Conservation (phyloP, 257 asterid species). For the Solanum ahanhuiri region DNA sequence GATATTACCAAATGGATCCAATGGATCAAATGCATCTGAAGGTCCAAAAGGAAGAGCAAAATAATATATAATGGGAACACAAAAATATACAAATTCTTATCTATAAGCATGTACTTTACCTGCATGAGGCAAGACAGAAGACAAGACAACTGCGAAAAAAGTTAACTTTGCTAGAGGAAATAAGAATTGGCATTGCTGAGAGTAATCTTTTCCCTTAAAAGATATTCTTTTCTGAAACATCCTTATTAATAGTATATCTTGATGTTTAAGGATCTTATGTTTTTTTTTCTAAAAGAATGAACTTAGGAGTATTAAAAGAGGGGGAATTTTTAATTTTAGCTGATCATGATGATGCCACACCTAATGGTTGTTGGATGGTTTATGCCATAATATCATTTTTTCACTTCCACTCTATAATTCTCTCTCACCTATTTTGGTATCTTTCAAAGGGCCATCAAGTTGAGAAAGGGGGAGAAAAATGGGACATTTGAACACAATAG, state of each 20-base stretch:
- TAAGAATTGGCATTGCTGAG: not conserved
- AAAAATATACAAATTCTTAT: not conserved
- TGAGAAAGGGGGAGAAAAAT: constrained; percentile 5
- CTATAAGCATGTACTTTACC: constrained; percentile 9
- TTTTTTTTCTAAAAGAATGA: not conserved
- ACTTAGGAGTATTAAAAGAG: not conserved
- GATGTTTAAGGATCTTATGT: not conserved
- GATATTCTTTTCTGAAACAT: not conserved
- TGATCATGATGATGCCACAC: constrained; percentile 10
- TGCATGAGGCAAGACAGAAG: constrained; percentile 25
- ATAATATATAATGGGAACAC: not conserved
- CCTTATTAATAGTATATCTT: not conserved
- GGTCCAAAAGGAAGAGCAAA: not conserved
- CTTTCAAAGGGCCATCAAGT: not conserved
- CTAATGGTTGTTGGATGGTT: constrained; percentile 12
- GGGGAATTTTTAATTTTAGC: not conserved
- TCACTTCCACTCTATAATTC: not conserved
- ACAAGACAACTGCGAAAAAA: constrained; percentile 17
- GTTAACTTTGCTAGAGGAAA: constrained; percentile 3
- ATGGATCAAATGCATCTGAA: constrained; percentile 59
- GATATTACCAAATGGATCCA: constrained; percentile 80
- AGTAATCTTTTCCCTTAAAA: not conserved
- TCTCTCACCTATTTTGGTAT: not conserved
- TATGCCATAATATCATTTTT: not conserved
- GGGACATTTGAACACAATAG: constrained; percentile 29